Percentiles rank a stretch among this genome's conserved stretches.
These are phyloP conservation scores for Nemophila menziesii DNA, from an alignment of 257 asterid genomes.

Conservation along the genomic window DNA sequence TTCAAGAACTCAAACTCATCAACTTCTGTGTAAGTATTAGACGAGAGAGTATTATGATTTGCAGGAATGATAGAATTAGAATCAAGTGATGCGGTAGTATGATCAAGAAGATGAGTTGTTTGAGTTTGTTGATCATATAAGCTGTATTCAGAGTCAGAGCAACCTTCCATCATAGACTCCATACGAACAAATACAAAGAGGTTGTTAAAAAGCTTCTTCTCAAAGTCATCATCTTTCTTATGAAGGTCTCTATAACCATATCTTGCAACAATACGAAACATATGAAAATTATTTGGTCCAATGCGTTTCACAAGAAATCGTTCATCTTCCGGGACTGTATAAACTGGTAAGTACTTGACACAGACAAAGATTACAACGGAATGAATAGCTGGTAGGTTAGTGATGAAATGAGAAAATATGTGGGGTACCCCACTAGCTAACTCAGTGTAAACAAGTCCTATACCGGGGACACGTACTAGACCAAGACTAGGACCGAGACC, in stretches of 20 bases:
- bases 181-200: conserved; percentile 75
- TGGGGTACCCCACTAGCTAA: conserved; percentile 94
- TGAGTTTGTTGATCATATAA: conserved; percentile 61
- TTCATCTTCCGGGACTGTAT: conserved; percentile 87
- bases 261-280: conserved; percentile 92
- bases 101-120: conserved; percentile 40
- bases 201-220: conserved; percentile 65
- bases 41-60: conserved; percentile 26
- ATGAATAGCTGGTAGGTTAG: conserved; percentile 84
- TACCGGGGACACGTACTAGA: conserved; percentile 93
- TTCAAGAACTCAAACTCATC: conserved; percentile 73
- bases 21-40: conserved; percentile 48
- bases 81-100: conserved; percentile 49
- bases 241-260: conserved; percentile 92
- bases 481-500: conserved; percentile 97
- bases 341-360: conserved; percentile 88
- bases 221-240: conserved; percentile 77
- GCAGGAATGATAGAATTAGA: conserved; percentile 37
- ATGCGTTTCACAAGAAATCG: conserved; percentile 80
- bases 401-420: conserved; percentile 91
- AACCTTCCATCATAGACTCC: conserved; percentile 95
- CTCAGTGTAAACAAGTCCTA: conserved; percentile 94
- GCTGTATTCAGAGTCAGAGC: conserved; percentile 80
- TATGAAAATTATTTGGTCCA: conserved; percentile 84
- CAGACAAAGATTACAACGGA: conserved; percentile 80